These are phyloP conservation scores for Metarhizium brunneum DNA, from an alignment of 2,329 filamentous ascomycete species.

Conservation along the genomic window DNA sequence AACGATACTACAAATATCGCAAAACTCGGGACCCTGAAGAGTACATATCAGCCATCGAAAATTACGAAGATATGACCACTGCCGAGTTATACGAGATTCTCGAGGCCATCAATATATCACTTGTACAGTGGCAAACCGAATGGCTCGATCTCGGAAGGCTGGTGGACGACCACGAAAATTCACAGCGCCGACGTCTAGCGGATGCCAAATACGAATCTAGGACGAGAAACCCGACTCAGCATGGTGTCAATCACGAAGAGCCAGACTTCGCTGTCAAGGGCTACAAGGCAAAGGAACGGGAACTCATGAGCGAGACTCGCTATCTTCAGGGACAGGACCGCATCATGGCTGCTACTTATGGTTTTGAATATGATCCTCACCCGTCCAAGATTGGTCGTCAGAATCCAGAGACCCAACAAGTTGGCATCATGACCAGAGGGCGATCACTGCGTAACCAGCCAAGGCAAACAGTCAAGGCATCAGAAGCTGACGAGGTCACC, in stretches of 20 bases:
- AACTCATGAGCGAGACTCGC: slow-evolving; percentile 33
- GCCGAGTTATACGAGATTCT: slow-evolving; percentile 36
- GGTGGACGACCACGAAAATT: slow-evolving; percentile 50
- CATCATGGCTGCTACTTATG: slow-evolving; percentile 50
- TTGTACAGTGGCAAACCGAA: slow-evolving; percentile 46
- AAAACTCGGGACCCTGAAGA: slow-evolving; percentile 42
- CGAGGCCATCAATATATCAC: slow-evolving; percentile 32
- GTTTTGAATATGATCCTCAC: slow-evolving; percentile 52
- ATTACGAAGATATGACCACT: slow-evolving; percentile 38
- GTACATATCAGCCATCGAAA: slow-evolving; percentile 37
- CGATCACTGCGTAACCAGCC: slow-evolving; percentile 48
- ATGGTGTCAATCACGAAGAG: slow-evolving; percentile 34
- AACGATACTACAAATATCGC: slow-evolving; percentile 33
- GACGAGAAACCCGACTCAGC: slow-evolving; percentile 27
- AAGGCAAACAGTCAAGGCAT: slow-evolving; percentile 49
- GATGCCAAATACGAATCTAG: slow-evolving; percentile 38
- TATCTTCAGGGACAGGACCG: slow-evolving; percentile 45
- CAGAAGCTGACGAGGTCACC: slow-evolving; percentile 40
- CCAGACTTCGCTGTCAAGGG: slow-evolving; percentile 48
- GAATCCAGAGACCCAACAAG: slow-evolving; percentile 44
- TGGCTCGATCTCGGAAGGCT: slow-evolving; percentile 39
- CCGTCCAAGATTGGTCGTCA: slow-evolving; percentile 49
- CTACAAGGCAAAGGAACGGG: slow-evolving; percentile 36
- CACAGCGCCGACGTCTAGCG: slow-evolving; percentile 38
- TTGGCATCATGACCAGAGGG: slow-evolving; percentile 39